Percentiles rank a stretch among this genome's conserved stretches.
Conservation (phyloP, 2,329 filamentous ascomycete genomes). For the Sarocladium kiliense region DNA sequence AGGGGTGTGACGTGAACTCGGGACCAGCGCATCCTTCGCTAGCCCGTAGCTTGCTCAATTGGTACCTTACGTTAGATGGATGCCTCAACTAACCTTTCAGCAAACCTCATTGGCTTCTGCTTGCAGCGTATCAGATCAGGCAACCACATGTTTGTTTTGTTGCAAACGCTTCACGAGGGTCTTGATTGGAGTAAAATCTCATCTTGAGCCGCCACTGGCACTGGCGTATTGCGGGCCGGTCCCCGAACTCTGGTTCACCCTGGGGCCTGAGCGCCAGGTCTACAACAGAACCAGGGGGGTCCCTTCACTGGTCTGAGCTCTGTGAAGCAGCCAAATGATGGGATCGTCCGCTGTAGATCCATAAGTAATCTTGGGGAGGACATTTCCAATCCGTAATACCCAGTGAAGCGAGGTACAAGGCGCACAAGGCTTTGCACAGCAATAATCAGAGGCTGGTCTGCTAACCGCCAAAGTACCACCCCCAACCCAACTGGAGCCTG, state of each 20-base stretch:
- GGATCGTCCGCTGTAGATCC: conserved; percentile 2
- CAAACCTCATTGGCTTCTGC: background rate
- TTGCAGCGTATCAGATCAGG: conserved; percentile 2
- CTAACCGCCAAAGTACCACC: background rate
- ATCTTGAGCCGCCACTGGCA: background rate
- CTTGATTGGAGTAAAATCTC: background rate
- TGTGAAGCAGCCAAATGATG: background rate
- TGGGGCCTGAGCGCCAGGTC: conserved; percentile 3
- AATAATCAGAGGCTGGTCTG: conserved; percentile 4
- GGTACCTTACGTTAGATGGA: background rate
- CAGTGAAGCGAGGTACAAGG: background rate
- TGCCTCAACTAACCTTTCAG: background rate
- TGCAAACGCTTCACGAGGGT: background rate
- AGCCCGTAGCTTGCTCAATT: too few relatives aligned
- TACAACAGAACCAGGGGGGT: background rate
- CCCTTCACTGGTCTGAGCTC: background rate
- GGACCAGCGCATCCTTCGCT: background rate
- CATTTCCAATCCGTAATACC: conserved; percentile 2
- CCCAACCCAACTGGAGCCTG: conserved; percentile 7
- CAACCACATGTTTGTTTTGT: background rate
- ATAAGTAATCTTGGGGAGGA: conserved; percentile 6
- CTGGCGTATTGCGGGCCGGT: conserved; percentile 3
- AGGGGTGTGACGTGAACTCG: background rate
- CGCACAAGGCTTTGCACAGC: background rate
- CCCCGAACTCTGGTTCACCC: conserved; percentile 6